Evolutionary conservation across 495 filamentous ascomycete species (phyloP).

Genomic region (Entonaema liquescens): DNA sequence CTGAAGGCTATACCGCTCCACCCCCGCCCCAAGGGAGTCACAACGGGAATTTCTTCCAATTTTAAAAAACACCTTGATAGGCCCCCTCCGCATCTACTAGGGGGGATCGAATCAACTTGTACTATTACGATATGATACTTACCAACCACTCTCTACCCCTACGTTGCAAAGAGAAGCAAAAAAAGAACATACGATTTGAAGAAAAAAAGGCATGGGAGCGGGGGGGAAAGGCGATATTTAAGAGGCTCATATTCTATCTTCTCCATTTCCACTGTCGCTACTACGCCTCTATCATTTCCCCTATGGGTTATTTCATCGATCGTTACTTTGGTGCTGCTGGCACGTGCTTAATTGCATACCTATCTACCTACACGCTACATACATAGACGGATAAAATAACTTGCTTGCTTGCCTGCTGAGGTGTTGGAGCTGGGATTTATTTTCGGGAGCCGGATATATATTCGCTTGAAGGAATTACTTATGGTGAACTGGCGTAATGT

Average conservation of each 20-base stretch:
- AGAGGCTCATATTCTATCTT: not conserved
- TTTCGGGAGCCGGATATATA: not conserved
- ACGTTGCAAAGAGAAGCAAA: not conserved
- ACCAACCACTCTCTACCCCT: not conserved
- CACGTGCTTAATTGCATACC: not conserved
- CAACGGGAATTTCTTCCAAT: conserved; percentile 2
- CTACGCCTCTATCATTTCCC: not conserved
- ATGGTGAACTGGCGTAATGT: not conserved
- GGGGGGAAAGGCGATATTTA: not conserved
- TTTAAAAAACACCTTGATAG: not conserved
- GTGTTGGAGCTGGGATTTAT: not conserved
- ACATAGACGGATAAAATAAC: not conserved
- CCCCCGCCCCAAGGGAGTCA: not conserved
- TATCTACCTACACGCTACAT: not conserved
- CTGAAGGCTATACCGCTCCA: conserved; percentile 17
- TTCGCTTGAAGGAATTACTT: not conserved
- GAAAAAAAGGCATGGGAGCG: not conserved
- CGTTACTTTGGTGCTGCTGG: not conserved
- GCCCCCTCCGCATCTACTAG: too few relatives aligned
- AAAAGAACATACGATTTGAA: not conserved
- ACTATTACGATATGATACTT: not conserved
- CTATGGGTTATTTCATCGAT: not conserved
- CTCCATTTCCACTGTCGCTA: not conserved
- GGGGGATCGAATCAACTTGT: not conserved
- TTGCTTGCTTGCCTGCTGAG: not conserved